Evolutionary conservation across 2,329 filamentous ascomycete species (phyloP), one percentile per base, ranked within the genome.

Genomic region (Reticulascus tulasneorum): DNA sequence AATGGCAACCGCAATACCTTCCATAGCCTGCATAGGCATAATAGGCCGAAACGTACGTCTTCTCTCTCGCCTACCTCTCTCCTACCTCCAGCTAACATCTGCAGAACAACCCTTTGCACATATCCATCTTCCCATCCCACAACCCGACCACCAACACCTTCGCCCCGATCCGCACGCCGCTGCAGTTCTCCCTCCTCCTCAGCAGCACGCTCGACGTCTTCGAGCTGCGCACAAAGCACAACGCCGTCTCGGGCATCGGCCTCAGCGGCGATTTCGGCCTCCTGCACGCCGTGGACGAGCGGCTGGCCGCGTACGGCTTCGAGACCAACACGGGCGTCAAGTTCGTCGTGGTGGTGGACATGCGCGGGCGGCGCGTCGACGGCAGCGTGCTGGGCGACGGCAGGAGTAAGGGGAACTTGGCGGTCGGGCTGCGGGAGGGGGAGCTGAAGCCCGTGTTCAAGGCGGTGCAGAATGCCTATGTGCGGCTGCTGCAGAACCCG

Each of bases 101-200:
- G 40, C 55, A 97, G 90, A 94, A 97, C 68, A 95, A 96, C 58
- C 93, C 91, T 40, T 83, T 97, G 47, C 91, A 97, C 66, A 86
- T 95, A 52, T 82, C 87, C 42, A 79, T 94, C 57, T 95, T 96
- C 63, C 85, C 88, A 33, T 84, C 82, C 29, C 77, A 86, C 69
- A 71, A 76, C 54, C 65, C 73, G 30, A 48, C 71, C 34, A 72
- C 70, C 48, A 67, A 71, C 60, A 66, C 63, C 36, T 67, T 69
- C 49, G 54, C 62, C 7, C 75, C 77, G 23, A 67, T 84, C 47
- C 81, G 83, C 51, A 84, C 82, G 13, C 73, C 79, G n/a, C 77
- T 97, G 9, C 88, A 95, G 58, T 96, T 93, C 69, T 88, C 86
- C 23, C 89, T 97, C 52, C 77, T 96, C 31, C 79, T 97, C 44